phyloP scores from a whole-genome alignment of 2,329 filamentous ascomycete genomes.

The Pleomassaria siparia region DNA sequence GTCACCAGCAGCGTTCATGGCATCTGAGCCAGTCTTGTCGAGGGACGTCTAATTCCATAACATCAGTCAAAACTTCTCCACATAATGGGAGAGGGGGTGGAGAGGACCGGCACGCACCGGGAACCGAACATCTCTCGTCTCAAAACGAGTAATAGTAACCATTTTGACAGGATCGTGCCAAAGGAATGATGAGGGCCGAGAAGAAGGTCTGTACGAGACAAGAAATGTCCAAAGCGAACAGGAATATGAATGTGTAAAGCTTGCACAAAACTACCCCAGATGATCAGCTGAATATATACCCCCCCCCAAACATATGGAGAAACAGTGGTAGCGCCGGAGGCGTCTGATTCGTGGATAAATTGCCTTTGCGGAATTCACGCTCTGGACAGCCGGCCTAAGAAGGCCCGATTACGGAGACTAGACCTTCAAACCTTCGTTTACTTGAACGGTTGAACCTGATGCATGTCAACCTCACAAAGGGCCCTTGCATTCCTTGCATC shows the following conservation, averaged over 20 bases:
- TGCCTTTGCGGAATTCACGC: not conserved
- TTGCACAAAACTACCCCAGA: not conserved
- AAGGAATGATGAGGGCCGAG: not conserved
- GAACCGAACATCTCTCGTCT: conserved; percentile 54
- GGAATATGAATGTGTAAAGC: not conserved
- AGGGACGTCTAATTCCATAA: conserved; percentile 70
- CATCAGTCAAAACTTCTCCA: not conserved
- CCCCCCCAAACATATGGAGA: not conserved
- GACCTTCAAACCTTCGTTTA: not conserved
- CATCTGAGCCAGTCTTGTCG: conserved; percentile 94
- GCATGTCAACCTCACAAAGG: not conserved
- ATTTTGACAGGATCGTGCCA: conserved; percentile 24
- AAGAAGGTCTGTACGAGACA: not conserved
- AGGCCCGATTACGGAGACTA: not conserved
- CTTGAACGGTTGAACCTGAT: not conserved
- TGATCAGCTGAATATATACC: not conserved
- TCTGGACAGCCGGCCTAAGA: not conserved
- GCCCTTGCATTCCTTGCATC: not conserved
- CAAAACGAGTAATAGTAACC: conserved; percentile 50
- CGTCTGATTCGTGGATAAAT: not conserved
- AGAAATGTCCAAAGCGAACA: not conserved
- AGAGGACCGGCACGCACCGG: conserved; percentile 44
- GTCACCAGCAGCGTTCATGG: conserved; percentile 92
- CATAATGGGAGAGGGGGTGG: not conserved
- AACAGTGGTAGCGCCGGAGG: not conserved